These are phyloP conservation scores for Fistulifera pelliculosa DNA, from an alignment of 108 stramenopile genomes.

Conservation along the genomic window DNA sequence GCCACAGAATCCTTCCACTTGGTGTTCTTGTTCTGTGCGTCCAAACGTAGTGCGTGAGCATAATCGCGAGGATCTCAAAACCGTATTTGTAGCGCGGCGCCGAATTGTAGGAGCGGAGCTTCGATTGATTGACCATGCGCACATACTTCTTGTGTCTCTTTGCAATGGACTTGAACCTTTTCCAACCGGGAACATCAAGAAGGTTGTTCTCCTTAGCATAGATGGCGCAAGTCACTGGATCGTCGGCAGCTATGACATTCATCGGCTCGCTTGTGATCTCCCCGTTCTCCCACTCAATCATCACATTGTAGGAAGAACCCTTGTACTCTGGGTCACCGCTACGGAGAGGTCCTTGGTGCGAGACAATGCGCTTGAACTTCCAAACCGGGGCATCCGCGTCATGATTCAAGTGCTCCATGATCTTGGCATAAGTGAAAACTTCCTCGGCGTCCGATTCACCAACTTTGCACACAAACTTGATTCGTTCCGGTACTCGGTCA, in stretches of 20 bases:
- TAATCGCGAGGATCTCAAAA: constrained; percentile 14
- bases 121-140: constrained; percentile 3
- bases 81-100: constrained; percentile 17
- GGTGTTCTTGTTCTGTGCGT: constrained; percentile 14
- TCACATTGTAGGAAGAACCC: constrained; percentile 24
- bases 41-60: constrained; percentile 11
- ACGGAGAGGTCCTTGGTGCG: constrained; percentile 13
- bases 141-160: constrained; percentile 7
- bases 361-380: constrained; percentile 3
- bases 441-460: constrained; percentile 1
- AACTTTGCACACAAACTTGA: constrained; percentile 1
- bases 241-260: constrained; percentile 9
- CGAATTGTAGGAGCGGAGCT: background rate
- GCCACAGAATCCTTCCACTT: constrained; percentile 21
- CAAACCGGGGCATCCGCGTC: background rate
- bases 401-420: background rate
- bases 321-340: constrained; percentile 11
- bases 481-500: background rate
- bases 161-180: constrained; percentile 14
- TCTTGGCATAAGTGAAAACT: background rate
- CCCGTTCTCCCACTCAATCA: constrained; percentile 23
- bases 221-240: constrained; percentile 27
- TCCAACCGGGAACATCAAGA: constrained; percentile 31
- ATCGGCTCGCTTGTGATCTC: constrained; percentile 23
- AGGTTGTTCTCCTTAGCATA: constrained; percentile 25